Conservation (phyloP, 2,329 filamentous ascomycete species). For the Calonectria naviculata region DNA sequence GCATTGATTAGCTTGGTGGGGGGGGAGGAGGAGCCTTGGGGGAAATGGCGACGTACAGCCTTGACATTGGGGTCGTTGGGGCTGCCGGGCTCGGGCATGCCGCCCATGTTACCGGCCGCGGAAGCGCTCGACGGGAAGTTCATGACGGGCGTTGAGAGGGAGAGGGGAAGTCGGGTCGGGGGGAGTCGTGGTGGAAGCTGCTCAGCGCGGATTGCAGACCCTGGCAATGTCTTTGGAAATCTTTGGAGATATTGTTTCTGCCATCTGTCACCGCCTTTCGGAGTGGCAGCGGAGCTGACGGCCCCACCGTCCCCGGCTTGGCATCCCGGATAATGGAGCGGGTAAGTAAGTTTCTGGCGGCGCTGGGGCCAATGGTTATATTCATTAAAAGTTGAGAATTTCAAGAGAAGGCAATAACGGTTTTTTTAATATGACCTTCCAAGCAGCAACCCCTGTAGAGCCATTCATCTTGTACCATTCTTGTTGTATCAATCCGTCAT, state of each 20-base stretch:
- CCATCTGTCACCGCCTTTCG: constrained; percentile 49
- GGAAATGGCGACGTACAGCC: constrained; percentile 50
- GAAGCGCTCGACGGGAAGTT: constrained; percentile 50
- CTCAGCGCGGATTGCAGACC: constrained; percentile 21
- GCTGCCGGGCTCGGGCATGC: constrained; percentile 41
- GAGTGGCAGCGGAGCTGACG: constrained; percentile 25
- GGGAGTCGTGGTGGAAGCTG: constrained; percentile 22
- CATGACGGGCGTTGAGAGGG: constrained; percentile 44
- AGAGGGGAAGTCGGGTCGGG: not conserved
- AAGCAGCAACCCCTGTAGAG: not conserved
- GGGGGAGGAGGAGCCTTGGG: not conserved
- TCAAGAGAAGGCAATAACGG: not conserved
- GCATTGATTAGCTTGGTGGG: constrained; percentile 13
- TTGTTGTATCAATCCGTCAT: not conserved
- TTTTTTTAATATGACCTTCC: not conserved
- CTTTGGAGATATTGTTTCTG: constrained; percentile 52
- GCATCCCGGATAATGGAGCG: not conserved
- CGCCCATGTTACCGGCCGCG: constrained; percentile 35
- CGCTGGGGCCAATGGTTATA: not conserved
- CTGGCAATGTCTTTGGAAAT: constrained; percentile 30
- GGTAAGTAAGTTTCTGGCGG: not conserved
- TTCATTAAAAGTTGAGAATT: not conserved
- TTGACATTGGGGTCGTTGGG: constrained; percentile 65
- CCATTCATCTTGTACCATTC: not conserved
- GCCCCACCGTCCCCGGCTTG: constrained; percentile 37